Base-by-base conservation (phyloP, 768 basidiomycete species). In the Trametes punicea region DNA sequence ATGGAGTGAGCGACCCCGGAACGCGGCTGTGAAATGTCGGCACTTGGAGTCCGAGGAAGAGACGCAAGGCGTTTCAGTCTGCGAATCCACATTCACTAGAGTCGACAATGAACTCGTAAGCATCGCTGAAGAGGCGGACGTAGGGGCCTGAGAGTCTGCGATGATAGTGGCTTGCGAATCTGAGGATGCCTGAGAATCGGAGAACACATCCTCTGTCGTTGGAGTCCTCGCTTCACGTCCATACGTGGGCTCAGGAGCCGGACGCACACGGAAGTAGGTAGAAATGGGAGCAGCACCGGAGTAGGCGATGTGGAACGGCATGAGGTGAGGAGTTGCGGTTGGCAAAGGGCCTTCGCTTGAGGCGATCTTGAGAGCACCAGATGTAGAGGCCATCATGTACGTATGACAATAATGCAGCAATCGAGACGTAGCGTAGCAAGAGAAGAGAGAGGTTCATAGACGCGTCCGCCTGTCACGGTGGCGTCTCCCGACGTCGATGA, bases 221-320 rank as follows among this genome's bases (percentile, higher is more conserved):
- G 15, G 2, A 0, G 11, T 11, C n/a, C 38, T 34, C 10, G 31
- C 21, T 61, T 52, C 56, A 30, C 51, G 45, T 55, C 65, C 39
- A 49, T 52, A 62, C 21, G 58, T 44, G 10, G 65, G 57, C 18
- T 65, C 31, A 4, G 68, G 67, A n/a, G 64, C 66, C 3, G 74
- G 68, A 51, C 77, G 77, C 49, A 85, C 75, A 41, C 77, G 79
- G 68, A 93, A 84, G 68, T 85, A 93, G 5, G 85, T 85, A 3
- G 85, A 86, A 16, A 93, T 74, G 5, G 85, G 83, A 1, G 90
- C 90, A 18, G 78, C 77, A 0, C 91, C 91, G 9, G 78, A 74
- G 69, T 90, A 82, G 11, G 76, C 70, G 44, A 93, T 83, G 62
- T 87, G 83, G 60, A 94, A 93, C 4, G 91, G 91, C 88, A 94